Percentiles rank a stretch among this genome's conserved stretches.
Conservation (phyloP, 305 asterid species). For the Fraxinus baroniana region DNA sequence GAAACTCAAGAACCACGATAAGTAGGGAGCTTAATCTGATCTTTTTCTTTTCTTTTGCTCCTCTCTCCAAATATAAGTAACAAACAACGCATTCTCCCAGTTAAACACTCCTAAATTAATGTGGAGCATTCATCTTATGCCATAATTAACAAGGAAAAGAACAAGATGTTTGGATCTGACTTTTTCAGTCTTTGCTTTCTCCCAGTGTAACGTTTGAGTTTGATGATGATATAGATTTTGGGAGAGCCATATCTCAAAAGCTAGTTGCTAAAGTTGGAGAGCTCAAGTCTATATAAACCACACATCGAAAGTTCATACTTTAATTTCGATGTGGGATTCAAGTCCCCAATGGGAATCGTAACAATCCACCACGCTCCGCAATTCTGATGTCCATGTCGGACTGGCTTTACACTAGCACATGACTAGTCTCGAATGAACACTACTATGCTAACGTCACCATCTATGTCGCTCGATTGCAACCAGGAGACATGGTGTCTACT, state of each 20-base stretch:
- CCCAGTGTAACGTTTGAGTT: background rate
- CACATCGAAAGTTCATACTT: background rate
- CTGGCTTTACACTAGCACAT: background rate
- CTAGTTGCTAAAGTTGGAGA: background rate
- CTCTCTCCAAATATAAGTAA: background rate
- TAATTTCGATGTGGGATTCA: background rate
- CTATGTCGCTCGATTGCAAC: background rate
- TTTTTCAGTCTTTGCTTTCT: background rate
- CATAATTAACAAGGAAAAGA: background rate
- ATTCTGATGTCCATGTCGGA: background rate
- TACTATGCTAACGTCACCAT: background rate
- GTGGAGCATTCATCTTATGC: background rate
- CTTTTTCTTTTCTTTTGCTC: background rate
- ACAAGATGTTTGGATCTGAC: background rate
- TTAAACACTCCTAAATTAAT: background rate
- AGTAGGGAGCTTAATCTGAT: background rate
- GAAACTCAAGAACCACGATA: background rate
- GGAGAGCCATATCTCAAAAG: background rate
- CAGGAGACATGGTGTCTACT: background rate
- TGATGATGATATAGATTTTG: background rate
- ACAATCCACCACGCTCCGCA: background rate
- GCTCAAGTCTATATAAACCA: background rate
- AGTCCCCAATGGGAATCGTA: background rate
- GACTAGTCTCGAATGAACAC: background rate
- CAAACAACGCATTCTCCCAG: background rate